phyloP scores from a whole-genome alignment of 2,329 filamentous ascomycete species.

The Trichoderma endophyticum region DNA sequence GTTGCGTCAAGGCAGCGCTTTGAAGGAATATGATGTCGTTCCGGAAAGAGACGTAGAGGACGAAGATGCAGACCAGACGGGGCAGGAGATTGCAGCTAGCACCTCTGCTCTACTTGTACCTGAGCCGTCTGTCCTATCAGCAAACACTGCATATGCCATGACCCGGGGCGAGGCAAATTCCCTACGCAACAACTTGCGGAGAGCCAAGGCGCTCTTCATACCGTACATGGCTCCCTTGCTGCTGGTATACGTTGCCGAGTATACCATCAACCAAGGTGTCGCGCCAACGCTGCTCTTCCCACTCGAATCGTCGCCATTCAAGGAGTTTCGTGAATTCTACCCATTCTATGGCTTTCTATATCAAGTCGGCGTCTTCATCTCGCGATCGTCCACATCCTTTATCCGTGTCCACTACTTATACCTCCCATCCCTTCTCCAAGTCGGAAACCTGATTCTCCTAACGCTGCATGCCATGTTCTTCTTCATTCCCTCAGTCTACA shows the following conservation, averaged over 20 bases:
- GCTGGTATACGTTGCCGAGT: slow-evolving; percentile 92
- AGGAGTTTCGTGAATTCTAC: slow-evolving; percentile 82
- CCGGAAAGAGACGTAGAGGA: slow-evolving; percentile 41
- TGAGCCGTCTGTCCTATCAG: slow-evolving; percentile 32
- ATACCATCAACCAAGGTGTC: slow-evolving; percentile 95
- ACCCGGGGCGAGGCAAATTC: slow-evolving; percentile 31
- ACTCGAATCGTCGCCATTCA: slow-evolving; percentile 70
- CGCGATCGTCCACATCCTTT: slow-evolving; percentile 86
- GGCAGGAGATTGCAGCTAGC: slow-evolving; percentile 35
- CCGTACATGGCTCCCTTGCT: slow-evolving; percentile 86
- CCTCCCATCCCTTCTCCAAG: slow-evolving; percentile 75
- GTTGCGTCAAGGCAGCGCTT: slow-evolving; percentile 46
- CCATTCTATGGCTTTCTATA: slow-evolving; percentile 94
- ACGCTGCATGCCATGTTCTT: slow-evolving; percentile 72
- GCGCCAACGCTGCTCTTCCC: slow-evolving; percentile 87
- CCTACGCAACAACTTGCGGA: slow-evolving; percentile 55
- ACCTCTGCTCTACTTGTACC: slow-evolving; percentile 50
- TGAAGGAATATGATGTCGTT: slow-evolving; percentile 54
- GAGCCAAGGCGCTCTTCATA: slow-evolving; percentile 68
- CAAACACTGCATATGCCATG: slow-evolving; percentile 23
- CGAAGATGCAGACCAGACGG: slow-evolving; percentile 33
- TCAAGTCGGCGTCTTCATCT: slow-evolving; percentile 92
- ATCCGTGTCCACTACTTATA: slow-evolving; percentile 79
- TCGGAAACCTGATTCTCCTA: slow-evolving; percentile 72
- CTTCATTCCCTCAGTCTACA: slow-evolving; percentile 80